These are phyloP conservation scores for Chaetomium tenue DNA, from an alignment of 495 filamentous ascomycete species.

Conservation along the genomic window DNA sequence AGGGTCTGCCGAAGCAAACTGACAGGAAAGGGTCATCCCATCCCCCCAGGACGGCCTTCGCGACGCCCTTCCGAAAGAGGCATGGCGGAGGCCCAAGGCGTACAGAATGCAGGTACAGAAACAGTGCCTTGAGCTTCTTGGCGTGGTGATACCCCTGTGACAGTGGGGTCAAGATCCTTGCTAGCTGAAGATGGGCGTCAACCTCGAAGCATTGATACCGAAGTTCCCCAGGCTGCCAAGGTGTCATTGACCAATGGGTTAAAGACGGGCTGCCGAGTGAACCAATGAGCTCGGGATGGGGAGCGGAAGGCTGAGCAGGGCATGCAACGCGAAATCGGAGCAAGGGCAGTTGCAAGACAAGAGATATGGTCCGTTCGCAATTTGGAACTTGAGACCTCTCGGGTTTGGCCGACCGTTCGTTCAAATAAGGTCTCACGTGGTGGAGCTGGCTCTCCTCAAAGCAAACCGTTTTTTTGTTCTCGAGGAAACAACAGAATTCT, in stretches of 20 bases:
- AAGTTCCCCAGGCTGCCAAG: neutral
- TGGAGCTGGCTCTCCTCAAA: neutral
- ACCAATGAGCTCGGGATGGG: neutral
- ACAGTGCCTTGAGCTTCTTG: neutral
- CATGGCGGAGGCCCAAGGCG: conserved; percentile 1
- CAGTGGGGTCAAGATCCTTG: conserved; percentile 17
- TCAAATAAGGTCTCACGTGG: neutral
- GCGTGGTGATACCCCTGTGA: conserved; percentile 16
- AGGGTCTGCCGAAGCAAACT: neutral
- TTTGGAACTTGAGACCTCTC: neutral
- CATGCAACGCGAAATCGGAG: conserved; percentile 22
- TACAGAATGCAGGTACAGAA: conserved; percentile 1
- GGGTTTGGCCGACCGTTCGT: neutral
- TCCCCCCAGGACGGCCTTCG: neutral
- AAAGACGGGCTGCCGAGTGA: too few species aligned
- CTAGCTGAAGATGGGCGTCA: conserved; percentile 22
- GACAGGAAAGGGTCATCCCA: neutral
- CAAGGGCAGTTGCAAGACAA: too few species aligned
- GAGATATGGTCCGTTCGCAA: neutral
- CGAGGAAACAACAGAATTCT: neutral
- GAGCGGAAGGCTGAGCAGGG: conserved; percentile 20
- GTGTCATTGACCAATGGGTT: conserved; percentile 17
- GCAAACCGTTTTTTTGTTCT: neutral
- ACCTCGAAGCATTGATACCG: neutral
- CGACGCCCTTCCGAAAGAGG: conserved; percentile 12